A percentile compares a stretch with the other conserved stretches of the same genome.
Conservation (phyloP, 2,329 filamentous ascomycete genomes). For the Aspergillus costaricaensis region DNA sequence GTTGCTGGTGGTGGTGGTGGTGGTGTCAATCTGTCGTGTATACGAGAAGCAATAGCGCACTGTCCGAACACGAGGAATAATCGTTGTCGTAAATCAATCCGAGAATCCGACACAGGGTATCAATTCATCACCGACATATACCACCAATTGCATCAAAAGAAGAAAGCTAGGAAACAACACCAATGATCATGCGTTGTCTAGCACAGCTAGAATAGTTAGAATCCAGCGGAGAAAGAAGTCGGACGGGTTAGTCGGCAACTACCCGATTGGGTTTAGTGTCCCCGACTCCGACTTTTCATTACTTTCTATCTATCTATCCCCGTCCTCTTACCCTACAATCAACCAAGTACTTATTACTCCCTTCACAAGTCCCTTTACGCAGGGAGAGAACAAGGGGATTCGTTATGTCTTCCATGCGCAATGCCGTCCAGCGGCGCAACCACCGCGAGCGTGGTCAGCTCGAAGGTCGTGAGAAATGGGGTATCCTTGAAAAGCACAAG, state of each 20-base stretch:
- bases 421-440: conserved; percentile 73
- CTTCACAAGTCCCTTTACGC: neutral
- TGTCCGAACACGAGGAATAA: too few species aligned
- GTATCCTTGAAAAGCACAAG: conserved; percentile 95
- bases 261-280: neutral
- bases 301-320: neutral
- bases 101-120: too few species aligned
- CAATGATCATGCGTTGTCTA: too few species aligned
- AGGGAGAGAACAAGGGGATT: neutral
- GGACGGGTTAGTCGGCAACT: neutral
- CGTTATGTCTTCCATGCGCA: conserved; percentile 60
- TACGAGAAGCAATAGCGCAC: too few species aligned
- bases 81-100: too few species aligned
- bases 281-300: conserved; percentile 11
- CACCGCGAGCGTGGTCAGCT: conserved; percentile 91
- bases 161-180: too few species aligned
- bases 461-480: conserved; percentile 77
- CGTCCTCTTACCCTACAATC: neutral
- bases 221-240: neutral
- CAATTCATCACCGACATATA: too few species aligned
- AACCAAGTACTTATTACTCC: neutral
- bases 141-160: too few species aligned
- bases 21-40: too few species aligned
- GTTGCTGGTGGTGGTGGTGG: too few species aligned
- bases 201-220: too few species aligned